Conservation (phyloP, 768 basidiomycete genomes). For the Pleurotus djamor region DNA sequence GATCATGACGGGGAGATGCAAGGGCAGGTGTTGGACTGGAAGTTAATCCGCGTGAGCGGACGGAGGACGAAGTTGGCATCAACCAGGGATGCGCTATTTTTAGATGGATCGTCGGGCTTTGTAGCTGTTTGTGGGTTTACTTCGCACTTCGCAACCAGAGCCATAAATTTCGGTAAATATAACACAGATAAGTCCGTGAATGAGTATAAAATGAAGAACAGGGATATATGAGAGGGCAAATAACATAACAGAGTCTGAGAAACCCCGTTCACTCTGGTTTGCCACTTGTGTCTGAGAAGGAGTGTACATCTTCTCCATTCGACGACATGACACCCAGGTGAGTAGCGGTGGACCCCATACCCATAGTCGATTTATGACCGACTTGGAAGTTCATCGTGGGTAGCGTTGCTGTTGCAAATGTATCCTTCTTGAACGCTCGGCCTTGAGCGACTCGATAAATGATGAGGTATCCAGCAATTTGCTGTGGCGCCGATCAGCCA, state of each 20-base stretch:
- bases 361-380: background rate
- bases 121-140: background rate
- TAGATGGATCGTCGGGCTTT: background rate
- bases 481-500: slow-evolving; percentile 19
- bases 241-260: background rate
- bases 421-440: slow-evolving; percentile 35
- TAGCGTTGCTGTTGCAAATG: slow-evolving; percentile 16
- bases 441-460: slow-evolving; percentile 46
- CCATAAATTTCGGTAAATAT: background rate
- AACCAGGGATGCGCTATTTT: background rate
- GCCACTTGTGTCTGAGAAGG: background rate
- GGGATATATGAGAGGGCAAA: background rate
- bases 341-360: background rate
- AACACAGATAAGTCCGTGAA: too few relatives aligned
- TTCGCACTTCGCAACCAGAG: background rate
- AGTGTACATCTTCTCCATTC: background rate
- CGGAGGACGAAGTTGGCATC: background rate
- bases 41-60: background rate
- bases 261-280: background rate
- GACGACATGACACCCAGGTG: background rate
- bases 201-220: too few relatives aligned
- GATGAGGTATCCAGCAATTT: slow-evolving; percentile 45
- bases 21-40: background rate
- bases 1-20: background rate
- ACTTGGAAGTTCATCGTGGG: slow-evolving; percentile 14